A percentile compares a stretch with the other conserved stretches of the same genome.
Conservation (phyloP, 192 early-diverging fungal genomes). For the Coemansia erecta region DNA sequence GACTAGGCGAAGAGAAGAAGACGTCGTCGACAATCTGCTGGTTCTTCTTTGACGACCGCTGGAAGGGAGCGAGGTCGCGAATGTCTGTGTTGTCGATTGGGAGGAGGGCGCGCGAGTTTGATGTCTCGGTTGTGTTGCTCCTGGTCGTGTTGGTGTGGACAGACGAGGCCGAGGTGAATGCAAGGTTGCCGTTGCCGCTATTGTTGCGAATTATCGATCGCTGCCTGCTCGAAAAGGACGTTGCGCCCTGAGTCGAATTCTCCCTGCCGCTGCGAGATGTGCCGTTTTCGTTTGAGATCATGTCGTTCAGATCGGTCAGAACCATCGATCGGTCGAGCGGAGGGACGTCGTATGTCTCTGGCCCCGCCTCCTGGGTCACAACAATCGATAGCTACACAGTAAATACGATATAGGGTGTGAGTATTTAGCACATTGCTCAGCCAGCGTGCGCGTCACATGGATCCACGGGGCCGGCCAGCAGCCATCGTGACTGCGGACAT, state of each 20-base stretch:
- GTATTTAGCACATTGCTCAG: too few relatives aligned
- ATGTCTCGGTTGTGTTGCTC: constrained; percentile 47
- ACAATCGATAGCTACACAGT: constrained; percentile 43
- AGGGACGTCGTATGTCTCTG: constrained; percentile 28
- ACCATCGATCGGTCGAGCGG: constrained; percentile 49
- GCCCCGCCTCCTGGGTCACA: constrained; percentile 34
- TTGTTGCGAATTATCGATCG: constrained; percentile 22
- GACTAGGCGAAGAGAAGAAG: constrained; percentile 32
- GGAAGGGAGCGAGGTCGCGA: constrained; percentile 51
- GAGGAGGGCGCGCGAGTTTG: constrained; percentile 46
- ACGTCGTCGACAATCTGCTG: constrained; percentile 50
- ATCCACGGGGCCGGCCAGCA: too few relatives aligned
- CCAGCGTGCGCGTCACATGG: too few relatives aligned
- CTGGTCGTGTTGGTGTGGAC: constrained; percentile 35
- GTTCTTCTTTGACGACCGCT: constrained; percentile 50
- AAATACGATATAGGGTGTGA: not conserved
- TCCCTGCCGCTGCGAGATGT: constrained; percentile 26
- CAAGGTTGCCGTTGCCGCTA: constrained; percentile 9
- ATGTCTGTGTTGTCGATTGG: constrained; percentile 53
- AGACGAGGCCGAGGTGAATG: constrained; percentile 24
- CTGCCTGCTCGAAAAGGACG: constrained; percentile 39
- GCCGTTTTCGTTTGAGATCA: constrained; percentile 37
- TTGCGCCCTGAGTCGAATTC: constrained; percentile 31
- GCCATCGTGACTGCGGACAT: too few relatives aligned
- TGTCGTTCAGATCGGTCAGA: constrained; percentile 51